Percentiles rank a stretch among this genome's conserved stretches.
Evolutionary conservation across 2,329 filamentous ascomycete species (phyloP).

Genomic region (Penicillium sp.): DNA sequence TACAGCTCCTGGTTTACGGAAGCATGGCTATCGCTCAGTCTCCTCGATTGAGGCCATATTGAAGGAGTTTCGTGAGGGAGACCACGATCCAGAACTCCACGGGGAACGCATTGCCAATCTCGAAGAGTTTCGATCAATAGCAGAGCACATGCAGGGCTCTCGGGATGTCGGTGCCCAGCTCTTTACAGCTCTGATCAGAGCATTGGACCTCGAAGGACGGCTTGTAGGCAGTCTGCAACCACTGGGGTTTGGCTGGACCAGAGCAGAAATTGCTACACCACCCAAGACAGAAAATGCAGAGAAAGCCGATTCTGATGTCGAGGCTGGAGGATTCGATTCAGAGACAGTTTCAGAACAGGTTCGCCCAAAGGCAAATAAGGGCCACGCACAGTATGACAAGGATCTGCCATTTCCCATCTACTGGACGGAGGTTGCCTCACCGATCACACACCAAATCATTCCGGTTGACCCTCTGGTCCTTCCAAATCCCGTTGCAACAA

Average conservation of each 20-base stretch:
- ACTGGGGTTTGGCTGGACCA: constrained; percentile 85
- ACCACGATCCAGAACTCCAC: constrained; percentile 59
- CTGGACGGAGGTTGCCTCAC: constrained; percentile 86
- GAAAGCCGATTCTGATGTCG: constrained; percentile 15
- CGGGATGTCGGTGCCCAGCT: constrained; percentile 84
- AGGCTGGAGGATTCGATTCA: constrained; percentile 15
- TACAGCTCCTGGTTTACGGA: constrained; percentile 75
- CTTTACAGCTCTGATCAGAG: constrained; percentile 79
- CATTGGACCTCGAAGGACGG: constrained; percentile 73
- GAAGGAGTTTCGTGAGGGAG: constrained; percentile 62
- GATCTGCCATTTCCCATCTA: constrained; percentile 83
- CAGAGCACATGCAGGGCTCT: constrained; percentile 70
- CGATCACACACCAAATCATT: constrained; percentile 71
- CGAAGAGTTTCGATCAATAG: constrained; percentile 63
- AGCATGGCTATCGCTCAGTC: constrained; percentile 81
- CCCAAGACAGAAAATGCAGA: constrained; percentile 24
- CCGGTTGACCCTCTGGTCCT: constrained; percentile 70
- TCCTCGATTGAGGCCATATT: constrained; percentile 68
- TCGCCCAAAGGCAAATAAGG: constrained; percentile 38
- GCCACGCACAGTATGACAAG: constrained; percentile 57
- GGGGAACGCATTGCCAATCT: constrained; percentile 70
- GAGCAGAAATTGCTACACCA: constrained; percentile 67
- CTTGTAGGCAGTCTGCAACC: constrained; percentile 83
- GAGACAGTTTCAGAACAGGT: constrained; percentile 16
- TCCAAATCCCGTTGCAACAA: constrained; percentile 64